phyloP scores from a whole-genome alignment of 129 eudicot species.

The Ambrosia trifida region DNA sequence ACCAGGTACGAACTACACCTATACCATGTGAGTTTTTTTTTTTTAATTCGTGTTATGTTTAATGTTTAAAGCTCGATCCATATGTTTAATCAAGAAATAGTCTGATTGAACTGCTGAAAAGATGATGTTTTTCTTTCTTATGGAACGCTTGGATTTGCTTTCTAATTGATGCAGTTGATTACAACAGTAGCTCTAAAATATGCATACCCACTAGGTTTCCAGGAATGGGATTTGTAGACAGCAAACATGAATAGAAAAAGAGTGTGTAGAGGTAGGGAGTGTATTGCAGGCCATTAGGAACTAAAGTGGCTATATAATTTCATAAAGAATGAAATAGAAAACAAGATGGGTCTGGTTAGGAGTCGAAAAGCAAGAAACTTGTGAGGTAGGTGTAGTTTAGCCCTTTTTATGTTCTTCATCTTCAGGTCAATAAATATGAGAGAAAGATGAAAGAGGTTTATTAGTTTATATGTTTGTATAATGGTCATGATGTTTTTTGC shows the following conservation, averaged over 20 bases:
- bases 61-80: too few relatives aligned
- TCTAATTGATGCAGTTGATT: conserved; percentile 23
- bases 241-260: conserved; percentile 12
- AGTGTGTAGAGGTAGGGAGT: conserved; percentile 20
- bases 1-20: too few relatives aligned
- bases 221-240: conserved; percentile 24
- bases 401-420: conserved; percentile 19
- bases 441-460: conserved; percentile 9
- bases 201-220: conserved; percentile 33
- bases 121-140: conserved; percentile 25
- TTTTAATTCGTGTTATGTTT: too few relatives aligned
- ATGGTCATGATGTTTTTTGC: conserved; percentile 35
- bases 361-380: conserved; percentile 22
- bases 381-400: conserved; percentile 27
- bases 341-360: conserved; percentile 32
- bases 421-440: not conserved
- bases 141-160: conserved; percentile 26
- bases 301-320: conserved; percentile 15
- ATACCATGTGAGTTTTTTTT: too few relatives aligned
- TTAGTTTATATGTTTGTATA: conserved; percentile 13
- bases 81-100: too few relatives aligned
- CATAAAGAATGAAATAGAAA: conserved; percentile 24
- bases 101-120: conserved; percentile 23
- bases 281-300: conserved; percentile 35
- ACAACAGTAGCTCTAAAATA: conserved; percentile 23